Evolutionary conservation across 148 eudicot species (phyloP).

Genomic region (Euryodendron excelsum): DNA sequence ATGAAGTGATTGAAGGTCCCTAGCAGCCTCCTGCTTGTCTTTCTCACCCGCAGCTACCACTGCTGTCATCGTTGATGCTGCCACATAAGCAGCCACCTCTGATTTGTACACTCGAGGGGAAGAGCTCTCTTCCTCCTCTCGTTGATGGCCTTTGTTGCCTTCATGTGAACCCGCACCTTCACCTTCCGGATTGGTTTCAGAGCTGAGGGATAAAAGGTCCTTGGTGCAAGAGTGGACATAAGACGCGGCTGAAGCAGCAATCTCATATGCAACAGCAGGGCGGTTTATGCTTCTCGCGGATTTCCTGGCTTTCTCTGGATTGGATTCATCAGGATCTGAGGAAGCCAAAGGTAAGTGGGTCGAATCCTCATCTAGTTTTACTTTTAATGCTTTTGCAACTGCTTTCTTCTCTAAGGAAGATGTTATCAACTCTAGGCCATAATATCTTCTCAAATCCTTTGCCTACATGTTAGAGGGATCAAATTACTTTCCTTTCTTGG

Average conservation of each 20-base stretch:
- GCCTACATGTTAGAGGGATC: slow-evolving; percentile 31
- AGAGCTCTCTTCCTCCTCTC: slow-evolving; percentile 15
- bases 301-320: slow-evolving; percentile 1
- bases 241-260: slow-evolving; percentile 79
- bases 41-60: slow-evolving; percentile 78
- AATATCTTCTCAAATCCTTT: slow-evolving; percentile 45
- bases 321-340: slow-evolving; percentile 9
- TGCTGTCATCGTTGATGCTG: slow-evolving; percentile 85
- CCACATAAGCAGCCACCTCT: slow-evolving; percentile 70
- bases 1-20: slow-evolving; percentile 68
- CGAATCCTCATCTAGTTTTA: slow-evolving; percentile 41
- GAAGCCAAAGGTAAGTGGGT: slow-evolving; percentile 14
- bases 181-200: slow-evolving; percentile 15
- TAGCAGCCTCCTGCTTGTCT: slow-evolving; percentile 63
- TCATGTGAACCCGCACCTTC: too few relatives aligned
- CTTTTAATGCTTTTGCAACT: slow-evolving; percentile 42
- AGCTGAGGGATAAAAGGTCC: slow-evolving; percentile 20
- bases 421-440: slow-evolving; percentile 52
- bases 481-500: not conserved
- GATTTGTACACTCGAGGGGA: slow-evolving; percentile 39
- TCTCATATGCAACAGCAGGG: slow-evolving; percentile 53
- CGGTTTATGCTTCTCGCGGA: slow-evolving; percentile 20
- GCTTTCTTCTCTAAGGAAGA: slow-evolving; percentile 82
- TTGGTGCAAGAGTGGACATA: slow-evolving; percentile 53
- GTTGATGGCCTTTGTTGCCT: too few relatives aligned